Percentiles rank a stretch among this genome's conserved stretches.
These are phyloP conservation scores for Scheffersomyces stipitis DNA, from an alignment of 805 yeast genomes.

Conservation along the genomic window DNA sequence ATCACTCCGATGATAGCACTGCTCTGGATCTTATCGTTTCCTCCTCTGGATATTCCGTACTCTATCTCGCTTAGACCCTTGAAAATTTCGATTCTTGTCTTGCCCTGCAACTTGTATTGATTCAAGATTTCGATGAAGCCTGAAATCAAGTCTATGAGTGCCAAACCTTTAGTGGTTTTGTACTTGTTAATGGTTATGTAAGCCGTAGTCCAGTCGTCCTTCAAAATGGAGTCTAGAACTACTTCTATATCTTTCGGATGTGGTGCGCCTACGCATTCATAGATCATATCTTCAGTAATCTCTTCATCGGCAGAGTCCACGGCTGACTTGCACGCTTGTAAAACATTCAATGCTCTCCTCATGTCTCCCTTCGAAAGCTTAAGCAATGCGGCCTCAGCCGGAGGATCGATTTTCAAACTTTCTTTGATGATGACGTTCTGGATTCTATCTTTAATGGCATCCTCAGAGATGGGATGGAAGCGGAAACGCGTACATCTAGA, in stretches of 20 bases:
- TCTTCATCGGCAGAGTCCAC: slow-evolving; percentile 46
- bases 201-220: slow-evolving; percentile 86
- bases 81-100: slow-evolving; percentile 62
- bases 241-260: slow-evolving; percentile 81
- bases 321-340: slow-evolving; percentile 92
- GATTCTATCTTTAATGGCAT: slow-evolving; percentile 68
- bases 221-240: slow-evolving; percentile 72
- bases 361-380: slow-evolving; percentile 88
- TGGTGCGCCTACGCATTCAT: slow-evolving; percentile 95
- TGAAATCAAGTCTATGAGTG: slow-evolving; percentile 78
- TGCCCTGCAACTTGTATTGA: slow-evolving; percentile 60
- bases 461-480: slow-evolving; percentile 74
- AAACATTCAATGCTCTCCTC: slow-evolving; percentile 90
- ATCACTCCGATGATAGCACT: slow-evolving; percentile 89
- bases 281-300: slow-evolving; percentile 73
- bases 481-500: slow-evolving; percentile 95
- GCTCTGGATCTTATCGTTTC: slow-evolving; percentile 84
- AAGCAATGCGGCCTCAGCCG: slow-evolving; percentile 67
- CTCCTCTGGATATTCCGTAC: slow-evolving; percentile 89
- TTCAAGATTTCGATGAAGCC: slow-evolving; percentile 74
- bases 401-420: slow-evolving; percentile 52
- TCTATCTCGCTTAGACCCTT: slow-evolving; percentile 83
- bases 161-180: slow-evolving; percentile 77
- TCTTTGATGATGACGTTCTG: slow-evolving; percentile 70
- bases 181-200: slow-evolving; percentile 62